These are phyloP conservation scores for Aureobasidium leucospermi DNA, from an alignment of 2,329 filamentous ascomycete species.

Conservation along the genomic window DNA sequence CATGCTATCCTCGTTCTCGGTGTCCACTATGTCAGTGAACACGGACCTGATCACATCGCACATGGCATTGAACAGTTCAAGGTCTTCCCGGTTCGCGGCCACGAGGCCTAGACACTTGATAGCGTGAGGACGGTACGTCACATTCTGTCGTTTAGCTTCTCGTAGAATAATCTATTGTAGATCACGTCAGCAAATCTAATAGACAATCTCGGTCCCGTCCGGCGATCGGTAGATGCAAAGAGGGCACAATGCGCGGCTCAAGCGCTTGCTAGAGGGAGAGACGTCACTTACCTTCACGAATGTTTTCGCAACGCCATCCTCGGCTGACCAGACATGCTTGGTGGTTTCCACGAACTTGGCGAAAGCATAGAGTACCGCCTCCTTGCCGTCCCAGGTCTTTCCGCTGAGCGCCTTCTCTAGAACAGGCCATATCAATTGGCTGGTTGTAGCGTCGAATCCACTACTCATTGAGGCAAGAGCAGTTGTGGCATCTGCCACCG, in stretches of 20 bases:
- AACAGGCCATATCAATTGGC: slow-evolving; percentile 68
- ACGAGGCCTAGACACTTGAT: slow-evolving; percentile 67
- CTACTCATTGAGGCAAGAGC: slow-evolving; percentile 49
- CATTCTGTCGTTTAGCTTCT: slow-evolving; percentile 88
- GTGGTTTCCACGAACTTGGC: slow-evolving; percentile 67
- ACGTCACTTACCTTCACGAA: slow-evolving; percentile 53
- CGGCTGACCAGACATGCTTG: slow-evolving; percentile 51
- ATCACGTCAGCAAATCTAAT: slow-evolving; percentile 1
- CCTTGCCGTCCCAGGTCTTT: slow-evolving; percentile 91
- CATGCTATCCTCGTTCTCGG: slow-evolving; percentile 55
- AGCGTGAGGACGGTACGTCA: slow-evolving; percentile 70
- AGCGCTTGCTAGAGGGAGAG: not conserved
- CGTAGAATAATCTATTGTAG: slow-evolving; percentile 59
- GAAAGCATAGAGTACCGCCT: slow-evolving; percentile 72
- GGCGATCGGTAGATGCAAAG: not conserved
- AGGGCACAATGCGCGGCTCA: not conserved
- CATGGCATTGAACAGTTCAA: slow-evolving; percentile 63
- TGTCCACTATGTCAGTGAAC: slow-evolving; percentile 48
- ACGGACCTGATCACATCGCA: slow-evolving; percentile 55
- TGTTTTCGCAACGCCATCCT: slow-evolving; percentile 51
- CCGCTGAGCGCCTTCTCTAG: slow-evolving; percentile 74
- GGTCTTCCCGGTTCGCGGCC: slow-evolving; percentile 57
- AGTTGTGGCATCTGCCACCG: slow-evolving; percentile 65
- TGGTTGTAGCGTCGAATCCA: slow-evolving; percentile 49
- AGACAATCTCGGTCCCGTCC: not conserved